Percentiles rank a stretch among this genome's conserved stretches.
These are phyloP conservation scores for Paxillus ammoniavirescens DNA, from an alignment of 768 basidiomycete genomes.

Conservation along the genomic window DNA sequence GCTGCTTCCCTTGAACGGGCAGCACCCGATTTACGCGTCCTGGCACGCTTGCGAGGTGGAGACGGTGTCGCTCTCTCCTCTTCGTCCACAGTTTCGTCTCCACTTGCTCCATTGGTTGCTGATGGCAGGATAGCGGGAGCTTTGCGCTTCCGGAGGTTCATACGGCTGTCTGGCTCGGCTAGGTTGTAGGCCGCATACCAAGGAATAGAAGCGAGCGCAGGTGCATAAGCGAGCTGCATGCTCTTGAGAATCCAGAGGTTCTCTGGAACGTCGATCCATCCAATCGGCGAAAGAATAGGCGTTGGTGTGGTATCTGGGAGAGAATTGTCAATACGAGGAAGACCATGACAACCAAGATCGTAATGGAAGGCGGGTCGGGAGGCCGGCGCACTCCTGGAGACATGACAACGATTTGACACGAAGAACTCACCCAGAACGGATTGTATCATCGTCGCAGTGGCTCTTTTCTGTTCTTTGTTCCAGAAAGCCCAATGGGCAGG, in stretches of 20 bases:
- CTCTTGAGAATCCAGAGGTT: conserved; percentile 34
- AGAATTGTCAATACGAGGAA: conserved; percentile 7
- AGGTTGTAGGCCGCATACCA: conserved; percentile 33
- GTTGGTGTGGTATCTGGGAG: conserved; percentile 26
- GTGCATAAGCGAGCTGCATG: conserved; percentile 29
- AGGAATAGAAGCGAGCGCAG: conserved; percentile 20
- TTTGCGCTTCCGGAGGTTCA: conserved; percentile 35
- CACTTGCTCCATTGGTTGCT: conserved; percentile 31
- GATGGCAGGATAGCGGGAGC: conserved; percentile 17
- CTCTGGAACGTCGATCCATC: conserved; percentile 32
- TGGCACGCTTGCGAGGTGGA: conserved; percentile 31
- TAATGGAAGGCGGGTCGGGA: not conserved
- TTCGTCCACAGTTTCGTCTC: conserved; percentile 33
- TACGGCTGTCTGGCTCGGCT: conserved; percentile 29
- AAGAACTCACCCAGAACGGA: conserved; percentile 49
- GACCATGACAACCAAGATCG: not conserved
- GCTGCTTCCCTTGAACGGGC: conserved; percentile 6
- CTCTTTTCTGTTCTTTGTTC: conserved; percentile 47
- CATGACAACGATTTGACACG: not conserved
- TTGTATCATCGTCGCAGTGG: conserved; percentile 53
- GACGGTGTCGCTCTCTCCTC: conserved; percentile 25
- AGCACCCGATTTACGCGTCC: conserved; percentile 22
- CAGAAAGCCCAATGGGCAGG: conserved; percentile 66
- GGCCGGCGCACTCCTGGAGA: not conserved
- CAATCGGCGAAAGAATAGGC: conserved; percentile 35